Evolutionary conservation across 176 grass and related monocot species (phyloP).

Genomic region (barley (Hordeum vulgare)): MorexV3_pseudomolecules_assembly NC_058523.1:336739559-336740058

Average conservation of each 20-base stretch:
- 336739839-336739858: background rate
- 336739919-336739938: background rate
- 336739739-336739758: background rate
- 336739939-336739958: background rate
- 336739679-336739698: background rate
- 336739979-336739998: background rate
- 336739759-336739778: background rate
- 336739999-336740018: background rate
- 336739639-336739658: background rate
- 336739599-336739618: background rate
- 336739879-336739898: background rate
- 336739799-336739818: background rate
- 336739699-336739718: background rate
- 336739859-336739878: background rate
- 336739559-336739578: background rate
- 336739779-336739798: background rate
- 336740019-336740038: slow-evolving; percentile 22
- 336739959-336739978: background rate
- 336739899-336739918: background rate
- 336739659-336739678: background rate
- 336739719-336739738: background rate
- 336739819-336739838: background rate
- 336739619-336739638: background rate
- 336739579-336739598: background rate
- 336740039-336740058: background rate